Evolutionary conservation across 306 rosid species (phyloP).

Genomic region (Cajanus cajan): DNA sequence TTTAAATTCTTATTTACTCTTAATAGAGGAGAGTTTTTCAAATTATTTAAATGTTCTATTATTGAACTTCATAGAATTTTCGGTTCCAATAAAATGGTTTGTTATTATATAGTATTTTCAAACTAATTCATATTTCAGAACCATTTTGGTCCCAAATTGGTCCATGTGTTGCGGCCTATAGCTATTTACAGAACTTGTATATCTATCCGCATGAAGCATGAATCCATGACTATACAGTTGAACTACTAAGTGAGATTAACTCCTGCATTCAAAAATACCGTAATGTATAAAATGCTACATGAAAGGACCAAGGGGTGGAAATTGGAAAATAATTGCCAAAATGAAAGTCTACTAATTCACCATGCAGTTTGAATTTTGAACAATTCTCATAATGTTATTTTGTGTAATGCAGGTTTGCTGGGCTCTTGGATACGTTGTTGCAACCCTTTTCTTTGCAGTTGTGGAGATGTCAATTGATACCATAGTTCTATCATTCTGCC

Average conservation of each 20-base stretch:
- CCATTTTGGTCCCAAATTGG: background rate
- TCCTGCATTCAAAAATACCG: background rate
- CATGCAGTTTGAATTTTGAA: background rate
- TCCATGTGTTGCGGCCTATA: background rate
- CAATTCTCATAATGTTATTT: background rate
- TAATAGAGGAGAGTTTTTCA: background rate
- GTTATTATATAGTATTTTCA: background rate
- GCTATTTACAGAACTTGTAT: background rate
- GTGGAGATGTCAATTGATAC: conserved; percentile 99
- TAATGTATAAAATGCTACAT: background rate
- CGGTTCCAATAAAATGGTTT: background rate
- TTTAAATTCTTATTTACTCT: background rate
- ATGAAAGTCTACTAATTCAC: background rate
- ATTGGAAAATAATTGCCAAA: background rate
- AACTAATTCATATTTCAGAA: background rate
- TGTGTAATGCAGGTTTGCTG: conserved; percentile 73
- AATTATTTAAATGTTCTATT: background rate
- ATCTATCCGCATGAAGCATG: background rate
- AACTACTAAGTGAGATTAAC: background rate
- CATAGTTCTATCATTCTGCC: conserved; percentile 91
- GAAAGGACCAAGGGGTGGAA: background rate
- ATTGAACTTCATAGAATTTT: background rate
- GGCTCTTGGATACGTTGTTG: conserved; percentile 88
- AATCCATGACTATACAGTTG: background rate
- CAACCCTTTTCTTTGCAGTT: conserved; percentile 89